Conservation (phyloP, 176 grass and related monocot species). For the Elymus sibiricus region DNA sequence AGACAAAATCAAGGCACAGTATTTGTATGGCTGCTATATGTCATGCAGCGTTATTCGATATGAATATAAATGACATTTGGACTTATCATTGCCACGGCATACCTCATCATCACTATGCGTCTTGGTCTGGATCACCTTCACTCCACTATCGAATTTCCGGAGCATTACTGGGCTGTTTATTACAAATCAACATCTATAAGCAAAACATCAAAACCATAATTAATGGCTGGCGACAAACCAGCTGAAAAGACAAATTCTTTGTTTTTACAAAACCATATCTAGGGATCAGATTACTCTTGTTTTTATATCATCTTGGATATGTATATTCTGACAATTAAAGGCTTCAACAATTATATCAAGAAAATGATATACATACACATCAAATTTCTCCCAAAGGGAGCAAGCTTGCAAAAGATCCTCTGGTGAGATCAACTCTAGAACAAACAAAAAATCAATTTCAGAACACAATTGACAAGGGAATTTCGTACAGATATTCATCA, state of each 20-base stretch:
- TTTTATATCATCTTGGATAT: constrained; percentile 26
- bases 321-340: constrained; percentile 30
- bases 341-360: constrained; percentile 37
- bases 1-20: background rate
- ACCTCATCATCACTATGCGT: constrained; percentile 97
- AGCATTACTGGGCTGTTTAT: constrained; percentile 87
- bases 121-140: constrained; percentile 99
- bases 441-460: constrained; percentile 31
- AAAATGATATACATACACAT: constrained; percentile 75
- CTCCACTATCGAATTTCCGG: constrained; percentile 96
- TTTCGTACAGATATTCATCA: background rate
- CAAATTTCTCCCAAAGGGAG: constrained; percentile 97
- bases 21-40: constrained; percentile 4
- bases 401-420: constrained; percentile 99
- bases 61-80: background rate
- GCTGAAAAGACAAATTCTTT: constrained; percentile 29
- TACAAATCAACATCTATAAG: constrained; percentile 71
- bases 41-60: background rate
- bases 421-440: constrained; percentile 90
- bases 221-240: constrained; percentile 44
- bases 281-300: constrained; percentile 4
- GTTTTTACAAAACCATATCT: background rate
- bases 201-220: constrained; percentile 46
- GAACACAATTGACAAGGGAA: constrained; percentile 4
- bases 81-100: background rate